Evolutionary conservation across 306 rosid species (phyloP).

Genomic region (Glycyrrhiza uralensis): DNA sequence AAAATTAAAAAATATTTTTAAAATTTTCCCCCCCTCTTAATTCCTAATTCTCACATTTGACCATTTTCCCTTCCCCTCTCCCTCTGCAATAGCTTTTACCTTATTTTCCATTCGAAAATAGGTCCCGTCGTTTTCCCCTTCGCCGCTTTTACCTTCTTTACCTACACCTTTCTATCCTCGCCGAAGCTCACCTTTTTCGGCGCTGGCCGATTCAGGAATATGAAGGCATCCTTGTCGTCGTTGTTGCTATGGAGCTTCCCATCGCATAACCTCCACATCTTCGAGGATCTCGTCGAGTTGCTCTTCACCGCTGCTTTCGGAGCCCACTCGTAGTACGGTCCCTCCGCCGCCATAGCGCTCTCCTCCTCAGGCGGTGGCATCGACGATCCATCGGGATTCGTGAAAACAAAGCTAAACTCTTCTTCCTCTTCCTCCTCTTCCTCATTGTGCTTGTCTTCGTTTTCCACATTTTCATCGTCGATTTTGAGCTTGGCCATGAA

Average conservation of each 20-base stretch:
- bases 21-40: too few relatives aligned
- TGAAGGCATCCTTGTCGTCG: slow-evolving; percentile 78
- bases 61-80: too few relatives aligned
- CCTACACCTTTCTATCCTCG: neutral
- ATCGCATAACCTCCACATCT: slow-evolving; percentile 69
- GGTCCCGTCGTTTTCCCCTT: slow-evolving; percentile 38
- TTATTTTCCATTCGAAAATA: too few relatives aligned
- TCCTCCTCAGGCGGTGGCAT: slow-evolving; percentile 15
- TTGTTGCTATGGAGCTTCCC: slow-evolving; percentile 63
- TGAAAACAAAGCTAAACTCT: slow-evolving; percentile 60
- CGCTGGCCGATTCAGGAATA: slow-evolving; percentile 43
- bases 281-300: slow-evolving; percentile 78
- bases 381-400: slow-evolving; percentile 52
- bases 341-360: slow-evolving; percentile 19
- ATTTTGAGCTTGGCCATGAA: slow-evolving; percentile 37
- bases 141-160: slow-evolving; percentile 16
- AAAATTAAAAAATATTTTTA: too few relatives aligned
- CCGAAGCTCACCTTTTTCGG: neutral
- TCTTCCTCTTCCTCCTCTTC: slow-evolving; percentile 21
- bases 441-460: neutral
- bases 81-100: too few relatives aligned
- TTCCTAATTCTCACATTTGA: too few relatives aligned
- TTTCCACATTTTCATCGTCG: neutral
- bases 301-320: slow-evolving; percentile 51
- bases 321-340: slow-evolving; percentile 73